These are phyloP conservation scores for Alternaria burnsii DNA, from an alignment of 2,329 filamentous ascomycete genomes.

Conservation along the genomic window DNA sequence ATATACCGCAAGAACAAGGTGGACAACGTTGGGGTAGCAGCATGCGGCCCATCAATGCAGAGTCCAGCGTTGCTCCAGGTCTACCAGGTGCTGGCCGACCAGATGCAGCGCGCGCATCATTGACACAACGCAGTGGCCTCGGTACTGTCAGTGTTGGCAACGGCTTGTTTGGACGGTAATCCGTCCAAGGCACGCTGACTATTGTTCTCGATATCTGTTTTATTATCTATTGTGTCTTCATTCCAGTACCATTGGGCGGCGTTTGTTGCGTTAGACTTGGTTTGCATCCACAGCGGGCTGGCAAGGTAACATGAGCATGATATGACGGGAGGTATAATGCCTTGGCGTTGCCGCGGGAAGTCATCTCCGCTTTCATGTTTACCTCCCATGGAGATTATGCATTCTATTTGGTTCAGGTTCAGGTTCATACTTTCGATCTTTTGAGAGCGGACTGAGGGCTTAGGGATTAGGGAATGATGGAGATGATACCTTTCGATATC, in stretches of 20 bases:
- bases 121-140: conserved; percentile 42
- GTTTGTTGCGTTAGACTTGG: conserved; percentile 7
- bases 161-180: conserved; percentile 45
- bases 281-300: conserved; percentile 8
- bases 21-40: conserved; percentile 37
- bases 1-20: conserved; percentile 36
- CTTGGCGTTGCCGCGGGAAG: conserved; percentile 1
- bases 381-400: conserved; percentile 3
- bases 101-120: conserved; percentile 30
- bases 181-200: background rate
- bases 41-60: conserved; percentile 29
- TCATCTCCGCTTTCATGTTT: conserved; percentile 6
- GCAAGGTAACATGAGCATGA: conserved; percentile 1
- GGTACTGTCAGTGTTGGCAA: conserved; percentile 45
- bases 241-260: conserved; percentile 5
- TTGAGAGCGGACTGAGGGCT: background rate
- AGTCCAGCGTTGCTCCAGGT: conserved; percentile 19
- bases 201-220: conserved; percentile 13
- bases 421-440: background rate
- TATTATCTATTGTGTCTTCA: conserved; percentile 5
- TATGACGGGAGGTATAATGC: conserved; percentile 4
- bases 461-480: background rate
- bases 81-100: conserved; percentile 35
- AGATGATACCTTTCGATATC: conserved; percentile 3
- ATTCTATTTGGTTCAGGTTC: background rate